These are phyloP conservation scores for Saccharomyces hybrid DNA, from an alignment of 1,139 yeast genomes.

Conservation along the genomic window DNA sequence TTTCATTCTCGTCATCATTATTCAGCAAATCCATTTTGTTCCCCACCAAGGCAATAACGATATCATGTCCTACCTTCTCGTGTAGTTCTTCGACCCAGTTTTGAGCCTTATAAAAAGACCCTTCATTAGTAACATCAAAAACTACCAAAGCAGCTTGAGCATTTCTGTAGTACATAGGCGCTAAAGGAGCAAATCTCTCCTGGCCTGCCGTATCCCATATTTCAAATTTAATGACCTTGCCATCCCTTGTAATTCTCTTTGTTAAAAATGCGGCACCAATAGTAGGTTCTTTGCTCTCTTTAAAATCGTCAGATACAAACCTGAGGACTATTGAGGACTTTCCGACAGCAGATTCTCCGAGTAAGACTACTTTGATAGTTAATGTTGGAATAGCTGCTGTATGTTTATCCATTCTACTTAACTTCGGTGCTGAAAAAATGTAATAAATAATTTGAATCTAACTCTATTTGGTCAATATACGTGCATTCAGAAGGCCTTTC, in stretches of 20 bases:
- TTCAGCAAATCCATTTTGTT: slow-evolving; percentile 72
- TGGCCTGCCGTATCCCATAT: slow-evolving; percentile 99
- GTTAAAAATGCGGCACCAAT: slow-evolving; percentile 97
- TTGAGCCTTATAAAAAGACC: slow-evolving; percentile 90
- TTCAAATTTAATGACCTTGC: slow-evolving; percentile 86
- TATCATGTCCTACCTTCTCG: slow-evolving; percentile 88
- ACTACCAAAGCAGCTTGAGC: slow-evolving; percentile 97
- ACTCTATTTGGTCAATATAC: not conserved
- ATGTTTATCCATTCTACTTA: slow-evolving; percentile 18
- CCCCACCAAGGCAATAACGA: slow-evolving; percentile 89
- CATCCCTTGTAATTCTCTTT: slow-evolving; percentile 87
- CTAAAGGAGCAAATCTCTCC: slow-evolving; percentile 91
- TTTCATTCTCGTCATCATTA: slow-evolving; percentile 19
- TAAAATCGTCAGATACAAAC: slow-evolving; percentile 92
- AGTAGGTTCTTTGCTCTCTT: slow-evolving; percentile 94
- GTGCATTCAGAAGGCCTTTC: not conserved
- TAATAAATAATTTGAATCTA: not conserved
- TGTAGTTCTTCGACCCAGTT: slow-evolving; percentile 98
- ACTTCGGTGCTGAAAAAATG: not conserved
- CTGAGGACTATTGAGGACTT: slow-evolving; percentile 88
- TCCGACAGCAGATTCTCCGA: slow-evolving; percentile 98
- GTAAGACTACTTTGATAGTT: slow-evolving; percentile 57
- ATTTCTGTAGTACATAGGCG: slow-evolving; percentile 96
- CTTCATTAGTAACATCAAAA: slow-evolving; percentile 92
- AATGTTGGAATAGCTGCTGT: slow-evolving; percentile 51